Percentiles rank a stretch among this genome's conserved stretches.
Conservation (phyloP, 441 rosid genomes). For the Populus hybrid region DNA sequence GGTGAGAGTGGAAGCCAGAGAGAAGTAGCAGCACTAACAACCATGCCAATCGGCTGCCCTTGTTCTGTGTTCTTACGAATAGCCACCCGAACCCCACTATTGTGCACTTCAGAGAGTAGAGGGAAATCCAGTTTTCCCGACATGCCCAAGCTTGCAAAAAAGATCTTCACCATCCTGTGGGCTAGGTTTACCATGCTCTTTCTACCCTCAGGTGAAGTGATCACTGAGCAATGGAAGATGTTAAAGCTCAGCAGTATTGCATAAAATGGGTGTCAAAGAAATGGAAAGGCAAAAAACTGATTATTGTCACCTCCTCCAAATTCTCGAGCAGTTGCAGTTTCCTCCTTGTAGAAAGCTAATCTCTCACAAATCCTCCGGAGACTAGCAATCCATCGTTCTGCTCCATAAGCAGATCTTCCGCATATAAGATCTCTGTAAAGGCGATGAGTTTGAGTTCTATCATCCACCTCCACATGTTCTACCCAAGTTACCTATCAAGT, state of each 20-base stretch:
- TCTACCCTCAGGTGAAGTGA: slow-evolving; percentile 27
- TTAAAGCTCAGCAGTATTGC: neutral
- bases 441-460: slow-evolving; percentile 41
- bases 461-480: slow-evolving; percentile 75
- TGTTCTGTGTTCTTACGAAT: slow-evolving; percentile 30
- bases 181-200: slow-evolving; percentile 48
- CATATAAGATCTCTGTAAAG: slow-evolving; percentile 53
- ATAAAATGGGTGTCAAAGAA: neutral
- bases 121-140: slow-evolving; percentile 50
- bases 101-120: slow-evolving; percentile 35
- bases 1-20: slow-evolving; percentile 50
- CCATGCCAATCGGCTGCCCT: slow-evolving; percentile 49
- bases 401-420: slow-evolving; percentile 48
- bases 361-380: slow-evolving; percentile 73
- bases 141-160: slow-evolving; percentile 47
- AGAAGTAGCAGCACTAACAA: slow-evolving; percentile 57
- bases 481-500: slow-evolving; percentile 62
- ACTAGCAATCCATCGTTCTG: slow-evolving; percentile 51
- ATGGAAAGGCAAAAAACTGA: neutral
- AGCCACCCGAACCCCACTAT: slow-evolving; percentile 53
- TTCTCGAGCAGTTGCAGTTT: slow-evolving; percentile 20
- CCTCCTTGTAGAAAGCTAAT: slow-evolving; percentile 17
- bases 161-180: slow-evolving; percentile 56
- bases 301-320: slow-evolving; percentile 35
- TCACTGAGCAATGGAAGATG: slow-evolving; percentile 19